These are phyloP conservation scores for Yamadazyma sp. DNA, from an alignment of 1,139 yeast species.

Conservation along the genomic window DNA sequence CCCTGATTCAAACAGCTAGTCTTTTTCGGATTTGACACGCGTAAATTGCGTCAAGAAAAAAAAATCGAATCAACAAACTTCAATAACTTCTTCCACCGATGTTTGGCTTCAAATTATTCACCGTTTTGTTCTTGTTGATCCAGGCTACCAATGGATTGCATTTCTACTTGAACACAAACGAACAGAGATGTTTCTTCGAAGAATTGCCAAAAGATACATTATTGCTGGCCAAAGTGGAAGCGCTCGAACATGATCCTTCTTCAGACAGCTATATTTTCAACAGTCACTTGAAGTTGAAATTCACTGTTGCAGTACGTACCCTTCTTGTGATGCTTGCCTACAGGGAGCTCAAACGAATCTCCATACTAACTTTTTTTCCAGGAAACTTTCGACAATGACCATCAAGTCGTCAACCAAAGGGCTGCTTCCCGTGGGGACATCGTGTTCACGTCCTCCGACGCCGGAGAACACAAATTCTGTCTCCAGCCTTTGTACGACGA, in stretches of 20 bases:
- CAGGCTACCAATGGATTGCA: conserved; percentile 36
- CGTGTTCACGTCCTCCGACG: conserved; percentile 42
- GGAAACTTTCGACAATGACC: conserved; percentile 51
- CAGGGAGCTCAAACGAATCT: too few species aligned
- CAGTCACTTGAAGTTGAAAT: conserved; percentile 34
- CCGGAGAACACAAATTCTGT: conserved; percentile 52
- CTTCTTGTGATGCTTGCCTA: too few species aligned
- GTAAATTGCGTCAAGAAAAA: conserved; percentile 8
- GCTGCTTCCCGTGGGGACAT: conserved; percentile 42
- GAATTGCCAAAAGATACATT: conserved; percentile 44
- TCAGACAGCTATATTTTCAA: conserved; percentile 30
- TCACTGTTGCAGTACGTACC: conserved; percentile 32
- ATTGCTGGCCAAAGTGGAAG: conserved; percentile 47
- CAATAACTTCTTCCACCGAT: conserved; percentile 3
- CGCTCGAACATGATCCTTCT: conserved; percentile 35
- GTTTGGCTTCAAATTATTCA: conserved; percentile 12
- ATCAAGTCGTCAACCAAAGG: conserved; percentile 42
- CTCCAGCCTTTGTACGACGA: conserved; percentile 44
- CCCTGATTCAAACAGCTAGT: too few species aligned
- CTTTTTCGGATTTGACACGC: neutral
- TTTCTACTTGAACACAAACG: conserved; percentile 47
- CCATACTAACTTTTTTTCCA: neutral
- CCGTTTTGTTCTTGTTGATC: conserved; percentile 15
- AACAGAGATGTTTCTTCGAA: conserved; percentile 48
- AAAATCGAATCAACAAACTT: conserved; percentile 5